phyloP scores from a whole-genome alignment of 2,329 filamentous ascomycete genomes.

The Fusarium fujikuroi region DNA sequence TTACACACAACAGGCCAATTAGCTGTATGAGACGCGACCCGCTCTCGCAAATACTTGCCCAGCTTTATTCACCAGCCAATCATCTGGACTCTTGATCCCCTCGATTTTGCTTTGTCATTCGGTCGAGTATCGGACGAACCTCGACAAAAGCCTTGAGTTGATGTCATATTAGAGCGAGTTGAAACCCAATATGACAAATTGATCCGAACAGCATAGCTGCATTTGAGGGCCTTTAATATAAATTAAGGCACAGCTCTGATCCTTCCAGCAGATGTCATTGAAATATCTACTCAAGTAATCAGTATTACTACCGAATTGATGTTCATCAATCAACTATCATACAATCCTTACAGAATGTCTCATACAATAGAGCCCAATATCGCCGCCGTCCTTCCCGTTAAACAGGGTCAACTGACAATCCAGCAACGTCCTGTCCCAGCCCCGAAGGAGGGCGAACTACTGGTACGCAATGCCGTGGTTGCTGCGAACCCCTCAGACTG shows the following conservation, averaged over 20 bases:
- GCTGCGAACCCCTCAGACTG: slow-evolving; percentile 52
- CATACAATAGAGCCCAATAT: fast-evolving
- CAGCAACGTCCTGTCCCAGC: not conserved
- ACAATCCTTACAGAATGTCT: not conserved
- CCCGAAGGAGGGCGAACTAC: not conserved
- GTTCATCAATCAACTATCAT: no score
- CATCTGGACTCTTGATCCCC: not conserved
- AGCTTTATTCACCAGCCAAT: not conserved
- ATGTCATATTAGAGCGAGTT: not conserved
- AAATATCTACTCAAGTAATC: no score
- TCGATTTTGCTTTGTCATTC: not conserved
- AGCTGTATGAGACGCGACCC: fast-evolving
- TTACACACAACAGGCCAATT: fast-evolving
- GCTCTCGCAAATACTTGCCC: not conserved
- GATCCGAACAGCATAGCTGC: no score
- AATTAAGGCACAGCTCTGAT: no score
- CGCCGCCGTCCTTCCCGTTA: not conserved
- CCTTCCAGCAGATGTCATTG: no score
- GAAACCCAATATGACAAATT: not conserved
- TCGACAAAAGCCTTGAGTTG: fast-evolving
- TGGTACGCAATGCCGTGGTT: slow-evolving; percentile 27
- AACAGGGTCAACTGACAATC: not conserved
- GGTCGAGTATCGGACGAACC: not conserved
- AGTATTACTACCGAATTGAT: no score
- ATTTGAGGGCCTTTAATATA: no score